phyloP scores from a whole-genome alignment of 495 filamentous ascomycete species.

The Xylaria sp. region DNA sequence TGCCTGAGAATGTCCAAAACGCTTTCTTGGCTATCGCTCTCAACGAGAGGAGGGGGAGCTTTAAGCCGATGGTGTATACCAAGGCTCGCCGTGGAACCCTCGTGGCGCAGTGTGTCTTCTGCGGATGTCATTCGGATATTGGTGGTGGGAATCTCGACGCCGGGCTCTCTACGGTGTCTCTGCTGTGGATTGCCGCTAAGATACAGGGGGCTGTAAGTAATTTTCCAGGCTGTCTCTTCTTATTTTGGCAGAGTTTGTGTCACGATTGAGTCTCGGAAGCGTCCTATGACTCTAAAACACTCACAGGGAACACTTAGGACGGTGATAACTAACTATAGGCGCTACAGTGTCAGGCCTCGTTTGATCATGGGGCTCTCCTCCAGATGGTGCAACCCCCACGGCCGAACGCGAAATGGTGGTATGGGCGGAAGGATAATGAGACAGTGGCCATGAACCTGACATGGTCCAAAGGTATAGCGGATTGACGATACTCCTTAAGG shows the following conservation, averaged over 20 bases:
- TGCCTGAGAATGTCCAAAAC: constrained; percentile 16
- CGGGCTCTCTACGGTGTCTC: constrained; percentile 14
- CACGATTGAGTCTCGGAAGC: no score
- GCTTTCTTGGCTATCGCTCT: constrained; percentile 15
- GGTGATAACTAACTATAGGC: no score
- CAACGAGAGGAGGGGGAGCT: constrained; percentile 17
- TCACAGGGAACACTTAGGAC: no score
- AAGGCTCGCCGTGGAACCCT: neutral
- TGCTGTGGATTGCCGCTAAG: constrained; percentile 19
- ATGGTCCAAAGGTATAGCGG: constrained; percentile 15
- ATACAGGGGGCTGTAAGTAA: neutral
- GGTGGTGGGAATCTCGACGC: constrained; percentile 14
- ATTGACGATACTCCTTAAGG: neutral
- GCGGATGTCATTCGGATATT: constrained; percentile 4
- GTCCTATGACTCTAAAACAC: no score
- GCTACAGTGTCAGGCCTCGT: neutral
- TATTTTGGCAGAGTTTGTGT: neutral
- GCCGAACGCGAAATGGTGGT: constrained; percentile 21
- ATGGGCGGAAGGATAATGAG: constrained; percentile 9
- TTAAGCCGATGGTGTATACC: constrained; percentile 18
- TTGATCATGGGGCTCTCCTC: constrained; percentile 9
- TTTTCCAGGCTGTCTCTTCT: neutral
- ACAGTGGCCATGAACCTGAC: constrained; percentile 9
- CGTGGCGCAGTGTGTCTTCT: constrained; percentile 14
- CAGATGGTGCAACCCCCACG: constrained; percentile 17